Evolutionary conservation across 176 grass and related monocot genomes (phyloP), one percentile per base, ranked within the genome.

Genomic region (Saccharum officinarum): DNA sequence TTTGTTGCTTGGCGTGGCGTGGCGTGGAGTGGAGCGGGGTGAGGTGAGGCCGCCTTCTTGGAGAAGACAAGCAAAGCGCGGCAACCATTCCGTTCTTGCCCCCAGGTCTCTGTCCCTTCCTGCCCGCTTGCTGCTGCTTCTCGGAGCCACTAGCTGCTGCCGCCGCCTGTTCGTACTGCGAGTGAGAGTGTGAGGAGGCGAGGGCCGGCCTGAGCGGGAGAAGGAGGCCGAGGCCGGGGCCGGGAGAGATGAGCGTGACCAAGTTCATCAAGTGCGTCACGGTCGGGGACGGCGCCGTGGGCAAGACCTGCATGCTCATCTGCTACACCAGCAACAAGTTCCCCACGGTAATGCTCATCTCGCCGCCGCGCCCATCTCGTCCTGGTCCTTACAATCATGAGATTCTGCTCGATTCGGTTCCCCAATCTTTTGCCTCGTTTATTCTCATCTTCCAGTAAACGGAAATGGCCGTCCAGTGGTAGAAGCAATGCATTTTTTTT

Each of bases 241-340:
- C 37, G 23, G 62, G 39, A 84, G 92, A 77, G 87, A 99, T 99
- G 97, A 99, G 92, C 74, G 88, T 86, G 31, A 92, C 97, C 73
- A 99, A 94, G 94, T 99, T 97, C 90, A 99, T 99, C 72, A 99
- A 99, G 91, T 99, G 97, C 88, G 97, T 99, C 11, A 99, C 97
- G 13, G 97, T 99, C 33, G 97, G 97, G 3, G 97, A 54, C 6
- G 97, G 97, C 41, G 97, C 97, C 4, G 97, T 99, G 63, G 97
- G 97, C 61, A 99, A 99, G 83, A 99, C 97, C 33, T 99, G 97
- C 90, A 99, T 99, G 97, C 97, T 99, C 80, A 99, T 99, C 92
- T 99, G 97, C 97, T 99, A 99, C 86, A 99, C 97, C 92, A 96
- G 97, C 90, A 99, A 99, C 93, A 99, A 96, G 85, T 99, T 99